Base-by-base conservation (phyloP, 441 rosid genomes). In the Syzygium malaccense region DNA sequence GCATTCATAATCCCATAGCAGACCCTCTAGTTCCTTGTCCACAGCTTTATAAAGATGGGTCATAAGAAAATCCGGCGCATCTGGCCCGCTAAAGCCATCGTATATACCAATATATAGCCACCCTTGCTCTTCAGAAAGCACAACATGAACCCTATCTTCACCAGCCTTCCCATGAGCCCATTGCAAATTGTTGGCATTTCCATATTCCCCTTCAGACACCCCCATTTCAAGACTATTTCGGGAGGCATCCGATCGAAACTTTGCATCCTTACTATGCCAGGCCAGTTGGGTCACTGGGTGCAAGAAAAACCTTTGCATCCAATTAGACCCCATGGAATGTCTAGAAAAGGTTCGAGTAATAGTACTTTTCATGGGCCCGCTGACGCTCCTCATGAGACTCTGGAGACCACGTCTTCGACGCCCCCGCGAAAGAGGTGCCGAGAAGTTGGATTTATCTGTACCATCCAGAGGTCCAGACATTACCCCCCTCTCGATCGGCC, bases 81-180 rank as follows among this genome's bases (percentile, higher is more conserved):
- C 99, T 11, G 99, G 99, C 86, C 99, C 99, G 89, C 97, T 97
- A 91, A 97, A 97, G 86, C 99, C 99, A 92, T 97, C 99, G 92
- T 97, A 97, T 90, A 97, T 97, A 85, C 98, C 99, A 30, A 96
- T 94, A 92, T 94, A 97, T 86, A 97, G 91, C 99, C 99, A 97
- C 88, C 99, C 99, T 90, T 97, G 99, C 89, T 97, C 98, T 91
- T 97, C 99, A 55, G 99, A 97, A 88, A 97, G 96, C 92, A 97
- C 99, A 55, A 97, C 98, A 89, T 97, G 99, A 88, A 96, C 97
- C 91, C 99, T 94, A 88, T 97, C 99, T 93, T 97, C 99, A 80
- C 99, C 99, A 71, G 99, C 99, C 94, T 94, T 97, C 90, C 99
- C 99, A 90, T 97, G 99, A 91, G 99, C 99, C 99, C 99, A 97